Percentiles rank a stretch among this genome's conserved stretches.
These are phyloP conservation scores for Cucurbita argyrosperma DNA, from an alignment of 306 rosid genomes.

Conservation along the genomic window DNA sequence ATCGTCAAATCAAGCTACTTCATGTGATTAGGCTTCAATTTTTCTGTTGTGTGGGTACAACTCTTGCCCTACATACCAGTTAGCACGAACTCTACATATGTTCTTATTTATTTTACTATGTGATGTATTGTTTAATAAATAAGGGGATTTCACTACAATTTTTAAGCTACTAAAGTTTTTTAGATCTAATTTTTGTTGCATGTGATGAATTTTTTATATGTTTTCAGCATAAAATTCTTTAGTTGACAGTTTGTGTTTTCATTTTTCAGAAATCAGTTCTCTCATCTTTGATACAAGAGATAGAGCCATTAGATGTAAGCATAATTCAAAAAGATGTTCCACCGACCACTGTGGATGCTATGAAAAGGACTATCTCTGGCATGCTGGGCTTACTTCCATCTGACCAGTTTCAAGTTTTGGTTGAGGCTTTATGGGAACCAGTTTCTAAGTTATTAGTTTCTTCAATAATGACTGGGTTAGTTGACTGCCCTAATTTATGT, in stretches of 20 bases:
- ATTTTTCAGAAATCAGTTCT: slow-evolving; percentile 52
- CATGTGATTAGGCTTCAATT: neutral
- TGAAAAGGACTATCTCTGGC: slow-evolving; percentile 90
- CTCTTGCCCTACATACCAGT: neutral
- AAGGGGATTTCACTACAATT: neutral
- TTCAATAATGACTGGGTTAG: slow-evolving; percentile 93
- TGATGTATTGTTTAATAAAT: neutral
- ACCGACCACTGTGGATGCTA: slow-evolving; percentile 72
- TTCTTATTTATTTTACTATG: neutral
- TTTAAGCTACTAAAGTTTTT: neutral
- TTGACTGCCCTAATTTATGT: neutral
- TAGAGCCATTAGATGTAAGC: slow-evolving; percentile 83
- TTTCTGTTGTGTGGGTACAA: neutral
- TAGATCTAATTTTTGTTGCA: neutral
- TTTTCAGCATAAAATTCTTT: neutral
- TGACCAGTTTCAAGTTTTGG: slow-evolving; percentile 65
- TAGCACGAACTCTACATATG: neutral
- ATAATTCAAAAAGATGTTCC: slow-evolving; percentile 81
- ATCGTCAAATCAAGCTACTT: neutral
- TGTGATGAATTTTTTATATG: neutral
- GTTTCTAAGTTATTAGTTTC: slow-evolving; percentile 78
- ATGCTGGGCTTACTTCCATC: slow-evolving; percentile 95
- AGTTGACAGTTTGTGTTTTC: neutral
- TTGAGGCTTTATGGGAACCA: slow-evolving; percentile 89
- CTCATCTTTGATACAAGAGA: slow-evolving; percentile 64